A percentile compares a stretch with the other conserved stretches of the same genome.
These are phyloP conservation scores for Anastatica hierochuntica DNA, from an alignment of 345 rosid species.

Conservation along the genomic window DNA sequence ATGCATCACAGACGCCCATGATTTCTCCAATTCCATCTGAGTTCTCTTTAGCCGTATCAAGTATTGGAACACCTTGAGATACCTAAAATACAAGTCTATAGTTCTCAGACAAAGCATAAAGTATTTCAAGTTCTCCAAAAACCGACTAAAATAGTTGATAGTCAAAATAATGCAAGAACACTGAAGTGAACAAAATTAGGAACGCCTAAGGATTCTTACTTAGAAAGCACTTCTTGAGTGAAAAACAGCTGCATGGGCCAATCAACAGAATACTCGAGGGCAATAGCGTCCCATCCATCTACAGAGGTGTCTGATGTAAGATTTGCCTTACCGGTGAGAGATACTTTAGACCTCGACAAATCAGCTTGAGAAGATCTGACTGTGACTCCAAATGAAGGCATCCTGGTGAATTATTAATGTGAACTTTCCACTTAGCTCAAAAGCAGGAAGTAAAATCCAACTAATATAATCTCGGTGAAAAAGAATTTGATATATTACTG, in stretches of 20 bases:
- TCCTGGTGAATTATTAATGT: conserved; percentile 33
- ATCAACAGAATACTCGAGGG: conserved; percentile 83
- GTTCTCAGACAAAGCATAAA: conserved; percentile 8
- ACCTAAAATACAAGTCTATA: conserved; percentile 42
- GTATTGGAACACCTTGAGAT: conserved; percentile 76
- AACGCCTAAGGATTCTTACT: conserved; percentile 39
- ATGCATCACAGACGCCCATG: conserved; percentile 98
- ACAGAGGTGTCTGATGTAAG: conserved; percentile 44
- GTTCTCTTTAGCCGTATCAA: conserved; percentile 82
- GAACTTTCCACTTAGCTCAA: conserved; percentile 7
- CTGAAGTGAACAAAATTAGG: neutral
- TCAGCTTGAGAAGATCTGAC: conserved; percentile 63
- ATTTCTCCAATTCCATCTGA: conserved; percentile 95
- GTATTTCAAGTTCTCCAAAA: neutral
- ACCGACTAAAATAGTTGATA: conserved; percentile 11
- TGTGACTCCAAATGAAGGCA: conserved; percentile 76
- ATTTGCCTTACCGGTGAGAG: conserved; percentile 34
- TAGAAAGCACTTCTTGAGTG: conserved; percentile 89
- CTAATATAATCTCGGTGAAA: neutral
- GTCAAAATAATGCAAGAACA: neutral
- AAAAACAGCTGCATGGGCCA: conserved; percentile 96
- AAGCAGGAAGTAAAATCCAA: neutral
- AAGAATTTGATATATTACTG: conserved; percentile 20
- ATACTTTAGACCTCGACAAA: conserved; percentile 42
- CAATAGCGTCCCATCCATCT: conserved; percentile 95